Conservation (phyloP, 106 monocot genomes). For the Iris macrosiphon region DNA sequence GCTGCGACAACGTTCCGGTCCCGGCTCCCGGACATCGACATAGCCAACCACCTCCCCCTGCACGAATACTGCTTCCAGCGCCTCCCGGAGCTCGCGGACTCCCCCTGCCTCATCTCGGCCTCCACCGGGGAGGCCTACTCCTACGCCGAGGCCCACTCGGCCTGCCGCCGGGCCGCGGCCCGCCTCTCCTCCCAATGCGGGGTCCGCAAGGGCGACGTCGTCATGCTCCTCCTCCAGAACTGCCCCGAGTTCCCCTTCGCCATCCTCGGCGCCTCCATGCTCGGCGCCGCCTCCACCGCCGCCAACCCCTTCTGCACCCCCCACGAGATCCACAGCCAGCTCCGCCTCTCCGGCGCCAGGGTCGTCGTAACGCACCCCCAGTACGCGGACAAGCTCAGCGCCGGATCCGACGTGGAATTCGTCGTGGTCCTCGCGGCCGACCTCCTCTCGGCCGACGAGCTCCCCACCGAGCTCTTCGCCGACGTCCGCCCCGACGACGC, state of each 20-base stretch:
- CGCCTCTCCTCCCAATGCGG: conserved; percentile 46
- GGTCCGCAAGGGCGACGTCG: conserved; percentile 41
- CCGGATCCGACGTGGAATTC: background rate
- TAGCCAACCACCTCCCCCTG: conserved; percentile 54
- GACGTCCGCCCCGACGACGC: conserved; percentile 39
- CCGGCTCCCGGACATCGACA: conserved; percentile 57
- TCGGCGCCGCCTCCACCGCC: conserved; percentile 64
- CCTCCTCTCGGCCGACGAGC: conserved; percentile 17
- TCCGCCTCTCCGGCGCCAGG: conserved; percentile 34
- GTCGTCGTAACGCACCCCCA: conserved; percentile 53
- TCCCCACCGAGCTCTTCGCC: conserved; percentile 14
- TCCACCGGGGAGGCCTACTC: conserved; percentile 42
- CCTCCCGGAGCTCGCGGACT: conserved; percentile 25
- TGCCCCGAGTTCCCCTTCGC: conserved; percentile 60
- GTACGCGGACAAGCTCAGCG: conserved; percentile 60
- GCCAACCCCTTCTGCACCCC: conserved; percentile 89
- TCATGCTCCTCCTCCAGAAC: conserved; percentile 85
- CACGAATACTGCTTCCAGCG: conserved; percentile 77
- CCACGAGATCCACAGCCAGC: conserved; percentile 68
- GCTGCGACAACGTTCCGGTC: conserved; percentile 54
- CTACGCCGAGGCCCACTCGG: conserved; percentile 58
- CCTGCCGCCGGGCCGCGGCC: conserved; percentile 50
- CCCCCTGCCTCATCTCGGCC: conserved; percentile 64
- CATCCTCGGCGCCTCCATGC: conserved; percentile 68
- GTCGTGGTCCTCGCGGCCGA: conserved; percentile 39